Evolutionary conservation across 106 monocot species (phyloP).

Genomic region (Platanthera guangdongensis): DNA sequence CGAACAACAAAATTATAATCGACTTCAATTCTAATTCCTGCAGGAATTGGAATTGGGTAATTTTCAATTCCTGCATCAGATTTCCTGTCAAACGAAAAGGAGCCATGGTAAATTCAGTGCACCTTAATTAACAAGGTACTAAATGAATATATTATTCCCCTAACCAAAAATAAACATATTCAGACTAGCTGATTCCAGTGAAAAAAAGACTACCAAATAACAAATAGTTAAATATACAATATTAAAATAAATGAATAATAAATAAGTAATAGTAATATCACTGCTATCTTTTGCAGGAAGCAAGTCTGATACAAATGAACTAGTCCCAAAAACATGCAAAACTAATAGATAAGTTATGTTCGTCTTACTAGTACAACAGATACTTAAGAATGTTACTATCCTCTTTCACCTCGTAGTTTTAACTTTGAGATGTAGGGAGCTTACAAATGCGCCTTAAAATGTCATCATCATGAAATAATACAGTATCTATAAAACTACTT

Average conservation of each 20-base stretch:
- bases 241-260: not conserved
- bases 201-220: not conserved
- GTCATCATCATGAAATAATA: not conserved
- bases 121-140: slow-evolving; percentile 3
- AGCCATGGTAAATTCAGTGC: not conserved
- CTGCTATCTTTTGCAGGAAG: not conserved
- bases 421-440: not conserved
- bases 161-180: not conserved
- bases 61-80: no score
- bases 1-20: no score
- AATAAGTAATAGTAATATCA: not conserved
- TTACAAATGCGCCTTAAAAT: not conserved
- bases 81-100: no score
- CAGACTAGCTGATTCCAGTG: no score
- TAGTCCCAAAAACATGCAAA: not conserved
- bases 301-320: not conserved
- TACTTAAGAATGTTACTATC: not conserved
- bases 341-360: not conserved
- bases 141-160: not conserved
- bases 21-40: no score
- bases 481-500: not conserved
- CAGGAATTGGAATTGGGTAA: no score
- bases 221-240: not conserved
- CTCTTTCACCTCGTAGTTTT: not conserved
- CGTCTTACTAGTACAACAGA: not conserved